Conservation (phyloP, 768 basidiomycete species). For the Amanita subjunquillea region DNA sequence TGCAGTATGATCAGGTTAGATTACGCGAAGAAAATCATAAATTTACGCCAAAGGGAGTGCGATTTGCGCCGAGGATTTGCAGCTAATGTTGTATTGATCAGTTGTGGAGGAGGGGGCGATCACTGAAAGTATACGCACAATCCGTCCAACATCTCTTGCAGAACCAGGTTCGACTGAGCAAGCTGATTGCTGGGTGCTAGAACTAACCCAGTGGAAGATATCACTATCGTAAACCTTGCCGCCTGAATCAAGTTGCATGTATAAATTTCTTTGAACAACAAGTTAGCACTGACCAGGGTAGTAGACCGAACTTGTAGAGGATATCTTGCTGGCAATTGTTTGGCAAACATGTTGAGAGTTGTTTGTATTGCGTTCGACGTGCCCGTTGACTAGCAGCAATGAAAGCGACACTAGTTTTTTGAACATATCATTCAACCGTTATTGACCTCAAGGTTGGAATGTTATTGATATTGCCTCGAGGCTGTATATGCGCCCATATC, state of each 20-base stretch:
- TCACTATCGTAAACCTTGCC: background rate
- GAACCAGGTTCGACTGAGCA: slow-evolving; percentile 3
- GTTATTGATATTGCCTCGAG: no score
- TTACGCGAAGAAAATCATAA: background rate
- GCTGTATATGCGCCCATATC: no score
- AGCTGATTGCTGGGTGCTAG: slow-evolving; percentile 1
- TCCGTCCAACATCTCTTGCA: background rate
- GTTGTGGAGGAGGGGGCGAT: background rate
- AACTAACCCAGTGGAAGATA: background rate
- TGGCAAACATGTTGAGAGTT: background rate
- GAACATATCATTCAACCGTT: no score
- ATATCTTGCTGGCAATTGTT: background rate
- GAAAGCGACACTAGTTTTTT: no score
- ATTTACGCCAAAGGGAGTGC: background rate
- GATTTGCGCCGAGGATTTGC: background rate
- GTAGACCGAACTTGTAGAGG: background rate
- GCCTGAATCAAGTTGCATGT: background rate
- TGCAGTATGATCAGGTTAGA: background rate
- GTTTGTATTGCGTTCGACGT: background rate
- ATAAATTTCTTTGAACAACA: no score
- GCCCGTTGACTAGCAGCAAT: no score
- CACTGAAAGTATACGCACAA: background rate
- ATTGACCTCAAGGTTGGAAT: no score
- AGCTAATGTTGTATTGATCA: background rate
- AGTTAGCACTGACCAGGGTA: background rate